Evolutionary conservation across 2,329 filamentous ascomycete genomes (phyloP), one percentile per base, ranked within the genome.

Genomic region (Emmonsia crescens): DNA sequence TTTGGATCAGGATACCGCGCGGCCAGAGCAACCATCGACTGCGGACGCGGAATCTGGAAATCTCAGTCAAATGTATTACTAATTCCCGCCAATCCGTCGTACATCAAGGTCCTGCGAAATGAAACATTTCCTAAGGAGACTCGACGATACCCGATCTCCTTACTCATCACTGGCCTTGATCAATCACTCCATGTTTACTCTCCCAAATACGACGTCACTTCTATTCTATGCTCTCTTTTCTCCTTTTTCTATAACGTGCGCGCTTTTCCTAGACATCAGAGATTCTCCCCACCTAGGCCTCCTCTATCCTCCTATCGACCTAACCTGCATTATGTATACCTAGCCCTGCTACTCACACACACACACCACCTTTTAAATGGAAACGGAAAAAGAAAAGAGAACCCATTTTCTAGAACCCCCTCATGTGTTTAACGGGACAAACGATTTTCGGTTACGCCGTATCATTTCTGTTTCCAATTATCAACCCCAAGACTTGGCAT

Each of bases 61-160:
- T 19, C 48, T 29, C 40, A 44, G 31, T 21, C 56, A 55, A 6
- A 60, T 63, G 44, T 63, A 59, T 57, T 63, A 63, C 42, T 60
- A 58, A 59, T 16, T 29, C 27, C n/a, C 21, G 14, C 10, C 29
- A 3, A 31, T 21, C n/a, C 52, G 21, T 21, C 5, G 1, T 55
- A 8, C 19, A 24, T 38, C 24, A 36, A 5, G n/a, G 5, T 9
- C n/a, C 44, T 24, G 21, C 8, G 5, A 55, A 38, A 36, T n/a
- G 51, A 38, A 21, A 5, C 21, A 21, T 9, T 33, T 52, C 14
- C 2, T 8, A 8, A 3, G 16, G 9, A n/a, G 48, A 29, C 24
- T 33, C 12, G n/a, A 12, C 21, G 27, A 10, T 8, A 6, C 3
- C 16, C n/a, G 4, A n/a, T n/a, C 2, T 52, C 16, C 29, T 10